Percentiles rank a stretch among this genome's conserved stretches.
phyloP scores from a whole-genome alignment of 306 rosid species.

The Coriaria nepalensis region DNA sequence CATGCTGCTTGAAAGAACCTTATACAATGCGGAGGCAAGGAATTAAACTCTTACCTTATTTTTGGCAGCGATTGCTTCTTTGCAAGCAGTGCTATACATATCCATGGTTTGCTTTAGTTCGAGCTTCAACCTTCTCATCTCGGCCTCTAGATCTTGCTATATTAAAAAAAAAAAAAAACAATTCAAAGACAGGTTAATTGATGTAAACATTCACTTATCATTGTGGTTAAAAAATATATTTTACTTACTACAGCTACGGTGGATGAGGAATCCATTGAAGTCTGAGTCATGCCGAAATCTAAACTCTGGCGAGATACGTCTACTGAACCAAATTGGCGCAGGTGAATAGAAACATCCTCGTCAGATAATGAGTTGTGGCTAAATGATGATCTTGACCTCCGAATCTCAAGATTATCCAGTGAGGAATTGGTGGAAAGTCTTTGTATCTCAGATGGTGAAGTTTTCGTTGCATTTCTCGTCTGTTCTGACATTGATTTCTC shows the following conservation, averaged over 20 bases:
- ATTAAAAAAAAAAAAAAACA: constrained; percentile 17
- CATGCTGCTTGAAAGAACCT: too few relatives aligned
- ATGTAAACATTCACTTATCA: background rate
- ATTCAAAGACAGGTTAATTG: constrained; percentile 8
- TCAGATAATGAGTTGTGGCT: constrained; percentile 26
- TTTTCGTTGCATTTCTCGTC: constrained; percentile 5
- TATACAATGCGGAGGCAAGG: too few relatives aligned
- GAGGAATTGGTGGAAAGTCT: constrained; percentile 23
- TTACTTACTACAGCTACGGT: constrained; percentile 42
- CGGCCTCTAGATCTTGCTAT: constrained; percentile 67
- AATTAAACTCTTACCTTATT: constrained; percentile 37
- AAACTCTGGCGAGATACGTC: constrained; percentile 24
- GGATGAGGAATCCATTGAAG: constrained; percentile 8
- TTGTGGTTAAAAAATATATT: background rate
- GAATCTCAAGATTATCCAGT: constrained; percentile 30
- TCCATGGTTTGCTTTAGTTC: constrained; percentile 95
- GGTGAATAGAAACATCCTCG: constrained; percentile 19
- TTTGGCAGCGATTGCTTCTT: constrained; percentile 94
- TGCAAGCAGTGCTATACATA: constrained; percentile 95
- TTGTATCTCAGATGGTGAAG: constrained; percentile 27
- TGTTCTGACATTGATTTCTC: constrained; percentile 18
- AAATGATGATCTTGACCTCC: constrained; percentile 23
- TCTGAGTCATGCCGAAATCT: constrained; percentile 17
- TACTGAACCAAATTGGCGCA: constrained; percentile 21
- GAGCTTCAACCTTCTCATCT: constrained; percentile 77